phyloP scores from a whole-genome alignment of 2,329 filamentous ascomycete genomes.

The Paraconiothyrium sp. region DNA sequence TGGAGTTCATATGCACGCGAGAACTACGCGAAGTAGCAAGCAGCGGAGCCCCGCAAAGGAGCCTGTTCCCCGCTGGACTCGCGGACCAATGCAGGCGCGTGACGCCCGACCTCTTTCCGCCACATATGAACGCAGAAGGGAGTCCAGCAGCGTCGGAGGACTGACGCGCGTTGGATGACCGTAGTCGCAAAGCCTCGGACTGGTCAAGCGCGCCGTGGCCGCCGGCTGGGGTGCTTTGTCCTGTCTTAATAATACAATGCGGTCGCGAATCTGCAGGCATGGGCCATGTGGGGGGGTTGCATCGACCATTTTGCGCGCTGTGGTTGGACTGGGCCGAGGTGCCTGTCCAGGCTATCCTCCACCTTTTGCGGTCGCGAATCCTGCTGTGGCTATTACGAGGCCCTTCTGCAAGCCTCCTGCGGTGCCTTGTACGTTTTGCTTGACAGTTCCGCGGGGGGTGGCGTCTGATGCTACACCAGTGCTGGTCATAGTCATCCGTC shows the following conservation, averaged over 20 bases:
- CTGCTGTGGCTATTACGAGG: slow-evolving; percentile 33
- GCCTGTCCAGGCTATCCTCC: background rate
- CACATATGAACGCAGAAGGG: background rate
- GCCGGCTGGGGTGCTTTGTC: slow-evolving; percentile 36
- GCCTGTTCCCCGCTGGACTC: slow-evolving; percentile 3
- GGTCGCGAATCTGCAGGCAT: slow-evolving; percentile 25
- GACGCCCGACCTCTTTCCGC: background rate
- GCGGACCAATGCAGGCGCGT: slow-evolving; percentile 1
- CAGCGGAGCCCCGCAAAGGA: slow-evolving; percentile 24
- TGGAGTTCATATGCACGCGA: slow-evolving; percentile 21
- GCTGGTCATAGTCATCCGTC: slow-evolving; percentile 26
- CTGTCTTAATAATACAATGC: slow-evolving; percentile 42
- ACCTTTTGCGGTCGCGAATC: slow-evolving; percentile 29
- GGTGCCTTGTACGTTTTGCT: slow-evolving; percentile 25
- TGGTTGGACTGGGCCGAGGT: slow-evolving; percentile 25
- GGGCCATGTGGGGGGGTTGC: slow-evolving; percentile 36
- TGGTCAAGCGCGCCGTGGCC: background rate
- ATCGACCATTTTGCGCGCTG: slow-evolving; percentile 25
- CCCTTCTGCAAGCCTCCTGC: slow-evolving; percentile 28
- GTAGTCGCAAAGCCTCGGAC: background rate
- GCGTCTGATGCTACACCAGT: slow-evolving; percentile 23
- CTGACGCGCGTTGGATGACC: background rate
- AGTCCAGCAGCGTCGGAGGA: background rate
- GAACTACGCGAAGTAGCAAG: slow-evolving; percentile 4
- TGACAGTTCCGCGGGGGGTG: slow-evolving; percentile 17